Evolutionary conservation across 169 alveolate species (phyloP).

Genomic region (Babesia ovata): DNA sequence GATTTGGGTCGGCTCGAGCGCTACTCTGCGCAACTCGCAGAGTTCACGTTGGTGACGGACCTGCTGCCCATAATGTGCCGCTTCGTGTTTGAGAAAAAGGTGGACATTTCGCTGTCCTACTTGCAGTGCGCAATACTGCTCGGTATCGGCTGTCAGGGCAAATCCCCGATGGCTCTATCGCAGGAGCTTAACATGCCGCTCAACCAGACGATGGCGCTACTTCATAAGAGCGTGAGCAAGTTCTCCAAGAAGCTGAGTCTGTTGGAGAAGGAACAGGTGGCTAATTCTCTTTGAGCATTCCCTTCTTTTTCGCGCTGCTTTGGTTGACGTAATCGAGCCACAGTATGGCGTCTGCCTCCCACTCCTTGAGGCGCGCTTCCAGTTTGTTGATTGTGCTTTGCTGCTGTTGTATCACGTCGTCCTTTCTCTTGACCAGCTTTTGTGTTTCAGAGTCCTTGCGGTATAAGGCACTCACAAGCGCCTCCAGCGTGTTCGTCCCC

Average conservation of each 20-base stretch:
- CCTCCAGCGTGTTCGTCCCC: constrained; percentile 36
- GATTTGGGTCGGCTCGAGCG: constrained; percentile 67
- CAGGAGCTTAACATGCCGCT: constrained; percentile 72
- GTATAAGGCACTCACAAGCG: constrained; percentile 54
- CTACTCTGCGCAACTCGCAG: constrained; percentile 64
- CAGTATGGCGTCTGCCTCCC: constrained; percentile 68
- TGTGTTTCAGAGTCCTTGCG: constrained; percentile 60
- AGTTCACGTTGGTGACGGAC: constrained; percentile 64
- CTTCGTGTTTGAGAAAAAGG: constrained; percentile 50
- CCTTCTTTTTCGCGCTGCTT: background rate
- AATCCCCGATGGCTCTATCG: constrained; percentile 36
- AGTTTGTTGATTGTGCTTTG: constrained; percentile 41
- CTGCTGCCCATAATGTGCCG: constrained; percentile 57
- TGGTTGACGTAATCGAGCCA: constrained; percentile 71
- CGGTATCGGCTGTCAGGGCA: constrained; percentile 63
- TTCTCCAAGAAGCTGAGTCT: constrained; percentile 44
- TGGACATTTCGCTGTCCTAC: constrained; percentile 44
- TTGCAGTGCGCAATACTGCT: constrained; percentile 62
- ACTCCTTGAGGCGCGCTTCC: constrained; percentile 52
- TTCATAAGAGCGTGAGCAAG: constrained; percentile 62
- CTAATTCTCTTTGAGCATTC: constrained; percentile 30
- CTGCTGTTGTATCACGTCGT: constrained; percentile 48
- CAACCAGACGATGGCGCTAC: constrained; percentile 70
- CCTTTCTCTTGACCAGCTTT: constrained; percentile 26
- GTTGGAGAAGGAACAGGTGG: constrained; percentile 36